Percentiles rank a stretch among this genome's conserved stretches.
phyloP scores from a whole-genome alignment of 768 basidiomycete genomes.

The Kwoniella sp. region DNA sequence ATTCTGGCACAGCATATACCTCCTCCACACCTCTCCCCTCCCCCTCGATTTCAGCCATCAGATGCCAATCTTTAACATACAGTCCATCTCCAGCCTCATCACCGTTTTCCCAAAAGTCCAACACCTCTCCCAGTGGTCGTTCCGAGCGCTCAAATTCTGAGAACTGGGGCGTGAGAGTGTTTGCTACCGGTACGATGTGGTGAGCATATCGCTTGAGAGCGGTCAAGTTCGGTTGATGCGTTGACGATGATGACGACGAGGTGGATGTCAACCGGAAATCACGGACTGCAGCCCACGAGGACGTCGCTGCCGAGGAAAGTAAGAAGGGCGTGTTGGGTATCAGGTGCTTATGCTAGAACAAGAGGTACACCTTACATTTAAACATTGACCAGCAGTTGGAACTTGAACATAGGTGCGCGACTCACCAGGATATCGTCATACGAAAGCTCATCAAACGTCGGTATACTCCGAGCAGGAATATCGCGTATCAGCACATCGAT shows the following conservation, averaged over 20 bases:
- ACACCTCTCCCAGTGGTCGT: conserved; percentile 41
- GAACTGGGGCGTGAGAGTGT: conserved; percentile 40
- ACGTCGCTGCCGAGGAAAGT: conserved; percentile 25
- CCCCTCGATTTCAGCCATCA: conserved; percentile 42
- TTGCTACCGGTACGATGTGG: conserved; percentile 49
- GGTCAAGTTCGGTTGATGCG: conserved; percentile 25
- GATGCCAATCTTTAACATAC: conserved; percentile 57
- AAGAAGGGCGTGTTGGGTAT: conserved; percentile 42
- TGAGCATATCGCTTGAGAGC: conserved; percentile 39
- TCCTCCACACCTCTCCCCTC: conserved; percentile 36
- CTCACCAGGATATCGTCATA: conserved; percentile 35
- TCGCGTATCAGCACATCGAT: not conserved
- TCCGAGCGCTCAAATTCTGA: conserved; percentile 53
- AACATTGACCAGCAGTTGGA: too few species aligned
- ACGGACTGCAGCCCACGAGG: conserved; percentile 27
- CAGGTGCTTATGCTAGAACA: conserved; percentile 41
- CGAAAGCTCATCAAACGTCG: conserved; percentile 31
- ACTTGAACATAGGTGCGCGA: too few species aligned
- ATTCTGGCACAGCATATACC: conserved; percentile 50
- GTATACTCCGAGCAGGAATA: conserved; percentile 22
- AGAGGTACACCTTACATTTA: too few species aligned
- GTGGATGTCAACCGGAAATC: conserved; percentile 1
- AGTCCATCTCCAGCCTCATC: conserved; percentile 23
- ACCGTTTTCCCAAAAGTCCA: conserved; percentile 49
- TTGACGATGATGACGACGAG: not conserved